A percentile compares a stretch with the other conserved stretches of the same genome.
Conservation (phyloP, 306 rosid genomes). For the Prunus armeniaca region DNA sequence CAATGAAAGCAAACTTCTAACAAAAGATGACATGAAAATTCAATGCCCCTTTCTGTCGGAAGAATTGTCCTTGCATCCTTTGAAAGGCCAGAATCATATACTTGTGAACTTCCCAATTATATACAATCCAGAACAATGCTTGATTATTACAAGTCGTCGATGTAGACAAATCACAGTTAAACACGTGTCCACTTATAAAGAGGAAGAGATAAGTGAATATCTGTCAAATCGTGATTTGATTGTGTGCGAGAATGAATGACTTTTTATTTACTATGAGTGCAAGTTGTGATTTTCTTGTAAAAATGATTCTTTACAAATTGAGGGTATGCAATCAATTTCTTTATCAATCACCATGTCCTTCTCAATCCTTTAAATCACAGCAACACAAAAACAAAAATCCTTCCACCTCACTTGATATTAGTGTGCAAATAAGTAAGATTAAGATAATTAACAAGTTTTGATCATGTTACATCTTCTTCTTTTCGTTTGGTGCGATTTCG, state of each 20-base stretch:
- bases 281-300: not conserved
- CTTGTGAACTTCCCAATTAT: not conserved
- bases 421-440: not conserved
- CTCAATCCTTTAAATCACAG: too few species aligned
- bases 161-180: not conserved
- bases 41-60: not conserved
- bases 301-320: not conserved
- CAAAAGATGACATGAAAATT: conserved; percentile 12
- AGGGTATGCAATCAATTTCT: not conserved
- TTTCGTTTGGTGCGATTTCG: too few species aligned
- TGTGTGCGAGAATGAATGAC: not conserved
- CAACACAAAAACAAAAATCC: too few species aligned
- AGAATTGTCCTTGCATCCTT: not conserved
- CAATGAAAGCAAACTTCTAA: not conserved
- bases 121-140: not conserved
- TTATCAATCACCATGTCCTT: too few species aligned
- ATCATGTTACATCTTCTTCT: not conserved
- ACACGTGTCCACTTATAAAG: not conserved
- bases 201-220: not conserved
- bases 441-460: too few species aligned
- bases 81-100: not conserved
- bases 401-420: too few species aligned
- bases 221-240: not conserved
- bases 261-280: not conserved
- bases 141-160: not conserved